phyloP scores from a whole-genome alignment of 2,329 filamentous ascomycete genomes.

The Zymoseptoria crescenta region DNA sequence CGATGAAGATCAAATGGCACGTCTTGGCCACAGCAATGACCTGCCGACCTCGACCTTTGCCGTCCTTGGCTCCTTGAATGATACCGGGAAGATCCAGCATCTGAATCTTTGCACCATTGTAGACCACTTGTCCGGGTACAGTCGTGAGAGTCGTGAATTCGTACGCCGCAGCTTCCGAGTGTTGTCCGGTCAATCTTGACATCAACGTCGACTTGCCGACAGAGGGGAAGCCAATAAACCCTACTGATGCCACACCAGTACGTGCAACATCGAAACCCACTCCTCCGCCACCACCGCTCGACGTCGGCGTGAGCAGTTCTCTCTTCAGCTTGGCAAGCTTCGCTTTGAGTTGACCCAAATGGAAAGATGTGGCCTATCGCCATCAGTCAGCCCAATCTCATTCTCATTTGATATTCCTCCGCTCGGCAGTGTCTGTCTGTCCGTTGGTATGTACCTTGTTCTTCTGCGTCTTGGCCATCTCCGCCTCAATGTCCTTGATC shows the following conservation, averaged over 20 bases:
- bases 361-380: slow-evolving; percentile 27
- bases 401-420: neutral
- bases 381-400: neutral
- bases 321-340: slow-evolving; percentile 97
- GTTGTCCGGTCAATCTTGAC: slow-evolving; percentile 87
- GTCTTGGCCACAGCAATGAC: slow-evolving; percentile 99
- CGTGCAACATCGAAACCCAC: slow-evolving; percentile 96
- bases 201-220: slow-evolving; percentile 98
- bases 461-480: slow-evolving; percentile 97
- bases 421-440: neutral
- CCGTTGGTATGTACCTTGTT: slow-evolving; percentile 72
- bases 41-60: slow-evolving; percentile 92
- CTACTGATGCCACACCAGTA: slow-evolving; percentile 93
- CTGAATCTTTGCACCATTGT: slow-evolving; percentile 95
- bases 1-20: slow-evolving; percentile 97
- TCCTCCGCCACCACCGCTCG: slow-evolving; percentile 66
- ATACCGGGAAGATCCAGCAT: slow-evolving; percentile 98
- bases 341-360: slow-evolving; percentile 75
- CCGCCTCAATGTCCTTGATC: slow-evolving; percentile 95
- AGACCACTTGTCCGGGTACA: slow-evolving; percentile 89
- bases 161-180: slow-evolving; percentile 94
- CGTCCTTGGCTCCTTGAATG: slow-evolving; percentile 96
- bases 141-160: slow-evolving; percentile 98
- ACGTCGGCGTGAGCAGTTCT: slow-evolving; percentile 78
- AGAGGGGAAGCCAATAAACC: slow-evolving; percentile 96